These are phyloP conservation scores for Phaeosphaeriaceae sp. DNA, from an alignment of 2,329 filamentous ascomycete species.

Conservation along the genomic window DNA sequence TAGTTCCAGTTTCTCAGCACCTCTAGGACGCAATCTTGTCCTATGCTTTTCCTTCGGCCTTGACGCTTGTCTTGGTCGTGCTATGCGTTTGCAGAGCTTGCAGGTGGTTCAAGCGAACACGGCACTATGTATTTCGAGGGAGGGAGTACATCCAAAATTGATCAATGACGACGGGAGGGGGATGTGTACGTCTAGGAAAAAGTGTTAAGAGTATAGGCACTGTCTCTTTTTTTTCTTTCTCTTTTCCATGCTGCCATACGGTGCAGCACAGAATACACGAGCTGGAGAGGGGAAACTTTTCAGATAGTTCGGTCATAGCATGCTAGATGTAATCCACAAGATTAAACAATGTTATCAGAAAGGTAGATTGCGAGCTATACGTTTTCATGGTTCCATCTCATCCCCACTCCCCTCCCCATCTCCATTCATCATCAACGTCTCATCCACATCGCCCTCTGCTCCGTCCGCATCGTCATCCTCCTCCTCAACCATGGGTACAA, in stretches of 20 bases:
- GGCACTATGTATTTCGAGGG: too few species aligned
- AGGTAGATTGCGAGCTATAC: too few species aligned
- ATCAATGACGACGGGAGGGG: neutral
- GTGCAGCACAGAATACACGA: neutral
- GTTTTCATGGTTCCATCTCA: neutral
- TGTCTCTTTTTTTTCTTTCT: neutral
- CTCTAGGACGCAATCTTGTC: too few species aligned
- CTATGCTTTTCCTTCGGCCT: too few species aligned
- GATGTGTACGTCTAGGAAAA: neutral
- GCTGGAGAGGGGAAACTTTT: neutral
- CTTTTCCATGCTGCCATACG: neutral
- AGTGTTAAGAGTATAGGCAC: neutral
- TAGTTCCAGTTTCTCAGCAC: too few species aligned
- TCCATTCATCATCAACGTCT: conserved; percentile 20
- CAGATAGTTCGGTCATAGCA: neutral
- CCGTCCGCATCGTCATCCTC: conserved; percentile 52
- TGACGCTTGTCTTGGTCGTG: too few species aligned
- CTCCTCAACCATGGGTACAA: conserved; percentile 75
- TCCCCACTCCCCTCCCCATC: conserved; percentile 2
- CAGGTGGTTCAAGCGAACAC: too few species aligned
- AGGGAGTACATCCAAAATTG: neutral
- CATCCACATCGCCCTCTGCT: conserved; percentile 20
- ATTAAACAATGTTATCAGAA: too few species aligned
- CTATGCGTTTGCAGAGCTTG: too few species aligned
- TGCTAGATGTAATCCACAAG: neutral